Base-by-base conservation (phyloP, 2,329 filamentous ascomycete species). In the Helotiales sp. region DNA sequence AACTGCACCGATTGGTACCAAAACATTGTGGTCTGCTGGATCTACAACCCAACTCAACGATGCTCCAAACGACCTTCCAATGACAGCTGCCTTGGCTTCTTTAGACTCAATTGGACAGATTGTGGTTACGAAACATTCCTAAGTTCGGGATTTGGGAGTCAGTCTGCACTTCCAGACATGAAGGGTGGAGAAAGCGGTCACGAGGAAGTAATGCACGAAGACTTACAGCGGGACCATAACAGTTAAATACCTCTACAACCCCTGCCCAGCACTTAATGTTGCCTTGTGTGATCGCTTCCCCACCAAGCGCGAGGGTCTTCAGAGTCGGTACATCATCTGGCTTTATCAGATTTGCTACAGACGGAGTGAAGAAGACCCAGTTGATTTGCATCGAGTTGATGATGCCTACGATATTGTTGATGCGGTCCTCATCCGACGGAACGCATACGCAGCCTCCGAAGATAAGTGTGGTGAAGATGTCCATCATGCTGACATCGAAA, bases 221-320 rank as follows among this genome's bases (percentile, higher is more conserved):
- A n/a, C n/a, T n/a, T n/a, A n/a, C 91, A 0, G 91, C 96, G 1
- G 92, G 92, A 0, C 91, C 92, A 69, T 96, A 96, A 1, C 68
- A 73, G 67, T 76, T 76, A 53, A 74, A 57, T 31, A 76, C 67
- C 12, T 73, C 67, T 61, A 67, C 71, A 19, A 64, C 24, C 57
- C 54, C 19, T 15, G 70, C 71, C 53, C 42, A 55, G 13, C 10
- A 25, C 10, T 30, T 25, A 7, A 48, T 66, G 33, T 63, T 13
- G 13, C 9, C 25, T 9, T 38, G 22, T 5, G 33, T 34, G 9
- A 38, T 30, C 12, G 25, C 33, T 31, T 51, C 53, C 17, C 53
- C 53, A 15, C 53, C 46, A 8, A 50, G 36, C 90, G 96, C 27
- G 95, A 76, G 1, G 95, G 77, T 2, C 90, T 73, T 52, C 79